Evolutionary conservation across 208 protist species (phyloP).

Genomic region (Borovskyia barvae): DNA sequence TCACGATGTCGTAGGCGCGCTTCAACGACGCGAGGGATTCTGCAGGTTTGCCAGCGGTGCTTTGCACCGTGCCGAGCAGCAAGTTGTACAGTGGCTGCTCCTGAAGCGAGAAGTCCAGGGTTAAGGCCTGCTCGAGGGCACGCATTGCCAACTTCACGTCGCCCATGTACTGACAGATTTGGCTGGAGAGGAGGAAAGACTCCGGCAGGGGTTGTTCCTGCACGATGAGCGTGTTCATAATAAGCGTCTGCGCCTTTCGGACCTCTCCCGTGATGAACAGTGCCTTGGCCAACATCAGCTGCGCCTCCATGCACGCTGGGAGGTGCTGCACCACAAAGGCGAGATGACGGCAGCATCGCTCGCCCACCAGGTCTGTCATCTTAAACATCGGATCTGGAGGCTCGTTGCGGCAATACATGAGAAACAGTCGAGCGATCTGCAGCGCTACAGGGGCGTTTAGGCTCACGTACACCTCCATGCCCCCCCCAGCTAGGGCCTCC

Average conservation of each 20-base stretch:
- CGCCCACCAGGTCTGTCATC: constrained; percentile 56
- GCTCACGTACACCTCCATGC: constrained; percentile 65
- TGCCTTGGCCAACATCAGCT: constrained; percentile 83
- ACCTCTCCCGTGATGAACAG: constrained; percentile 84
- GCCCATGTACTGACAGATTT: constrained; percentile 87
- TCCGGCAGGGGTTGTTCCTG: constrained; percentile 79
- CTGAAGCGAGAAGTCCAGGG: constrained; percentile 92
- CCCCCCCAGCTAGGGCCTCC: constrained; percentile 10
- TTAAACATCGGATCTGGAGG: constrained; percentile 71
- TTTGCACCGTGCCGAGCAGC: constrained; percentile 81
- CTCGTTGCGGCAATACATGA: constrained; percentile 86
- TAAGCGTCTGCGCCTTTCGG: constrained; percentile 60
- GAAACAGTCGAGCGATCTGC: constrained; percentile 79
- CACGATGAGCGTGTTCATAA: constrained; percentile 62
- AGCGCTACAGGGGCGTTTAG: constrained; percentile 68
- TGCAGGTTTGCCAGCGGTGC: constrained; percentile 55
- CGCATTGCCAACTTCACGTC: constrained; percentile 73
- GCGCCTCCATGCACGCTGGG: constrained; percentile 84
- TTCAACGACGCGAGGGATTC: constrained; percentile 76
- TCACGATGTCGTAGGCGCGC: constrained; percentile 28
- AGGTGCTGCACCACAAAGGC: constrained; percentile 76
- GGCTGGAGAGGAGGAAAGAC: constrained; percentile 87
- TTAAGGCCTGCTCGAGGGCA: constrained; percentile 90
- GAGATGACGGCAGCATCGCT: constrained; percentile 72
- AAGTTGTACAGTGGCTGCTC: constrained; percentile 92